Evolutionary conservation across 495 filamentous ascomycete genomes (phyloP).

Genomic region (Penicillium lagena): DNA sequence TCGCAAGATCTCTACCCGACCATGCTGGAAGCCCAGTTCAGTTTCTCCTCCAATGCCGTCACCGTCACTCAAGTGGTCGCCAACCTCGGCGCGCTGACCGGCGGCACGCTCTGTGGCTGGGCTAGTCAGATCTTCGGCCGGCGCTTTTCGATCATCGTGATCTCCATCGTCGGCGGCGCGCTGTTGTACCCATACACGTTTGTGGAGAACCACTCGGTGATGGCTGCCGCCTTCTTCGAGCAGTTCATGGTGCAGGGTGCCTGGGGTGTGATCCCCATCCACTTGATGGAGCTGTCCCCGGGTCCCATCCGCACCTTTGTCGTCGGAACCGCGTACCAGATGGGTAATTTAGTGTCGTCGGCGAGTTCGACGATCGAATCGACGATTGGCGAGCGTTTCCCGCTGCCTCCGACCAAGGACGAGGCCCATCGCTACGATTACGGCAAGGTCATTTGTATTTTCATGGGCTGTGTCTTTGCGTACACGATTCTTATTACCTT

Average conservation of each 20-base stretch:
- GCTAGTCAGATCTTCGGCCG: slow-evolving; percentile 76
- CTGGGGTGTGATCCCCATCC: slow-evolving; percentile 80
- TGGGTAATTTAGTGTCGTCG: slow-evolving; percentile 76
- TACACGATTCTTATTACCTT: slow-evolving; percentile 74
- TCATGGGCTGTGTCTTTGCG: slow-evolving; percentile 85
- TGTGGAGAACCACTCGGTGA: slow-evolving; percentile 51
- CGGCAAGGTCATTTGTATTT: slow-evolving; percentile 86
- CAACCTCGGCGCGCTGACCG: slow-evolving; percentile 73
- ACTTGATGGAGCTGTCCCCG: slow-evolving; percentile 82
- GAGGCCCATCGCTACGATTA: slow-evolving; percentile 61
- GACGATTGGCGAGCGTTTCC: slow-evolving; percentile 75
- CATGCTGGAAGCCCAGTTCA: slow-evolving; percentile 72
- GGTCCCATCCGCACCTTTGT: slow-evolving; percentile 78
- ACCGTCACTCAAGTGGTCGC: slow-evolving; percentile 82
- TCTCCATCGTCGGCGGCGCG: slow-evolving; percentile 69
- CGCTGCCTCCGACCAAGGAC: slow-evolving; percentile 50
- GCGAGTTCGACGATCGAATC: slow-evolving; percentile 80
- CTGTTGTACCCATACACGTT: slow-evolving; percentile 80
- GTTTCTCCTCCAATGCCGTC: slow-evolving; percentile 62
- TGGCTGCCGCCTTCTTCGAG: slow-evolving; percentile 84
- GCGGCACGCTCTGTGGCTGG: slow-evolving; percentile 74
- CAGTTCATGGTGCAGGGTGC: slow-evolving; percentile 87
- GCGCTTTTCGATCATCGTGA: slow-evolving; percentile 72
- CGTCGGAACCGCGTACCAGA: slow-evolving; percentile 77
- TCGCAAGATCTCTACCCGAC: slow-evolving; percentile 90